Conservation (phyloP, 1,284 basidiomycete species). For the Malassezia vespertilionis region DNA sequence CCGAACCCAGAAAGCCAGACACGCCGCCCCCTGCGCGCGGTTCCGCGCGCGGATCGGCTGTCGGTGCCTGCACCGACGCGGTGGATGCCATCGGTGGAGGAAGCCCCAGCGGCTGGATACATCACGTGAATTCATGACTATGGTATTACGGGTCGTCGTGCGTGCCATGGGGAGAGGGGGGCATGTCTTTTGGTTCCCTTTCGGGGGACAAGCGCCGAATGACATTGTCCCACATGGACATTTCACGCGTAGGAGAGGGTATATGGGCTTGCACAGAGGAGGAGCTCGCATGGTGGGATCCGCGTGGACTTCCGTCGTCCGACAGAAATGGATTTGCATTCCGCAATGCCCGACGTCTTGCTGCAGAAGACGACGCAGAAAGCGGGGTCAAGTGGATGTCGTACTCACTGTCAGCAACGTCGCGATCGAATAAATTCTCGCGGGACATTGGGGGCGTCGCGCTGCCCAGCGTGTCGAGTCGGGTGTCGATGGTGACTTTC, state of each 20-base stretch:
- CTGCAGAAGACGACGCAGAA: background rate
- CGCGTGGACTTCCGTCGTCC: slow-evolving; percentile 2
- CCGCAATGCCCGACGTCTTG: slow-evolving; percentile 10
- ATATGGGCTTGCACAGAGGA: background rate
- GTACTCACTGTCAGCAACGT: slow-evolving; percentile 1
- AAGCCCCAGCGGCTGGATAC: too few species aligned
- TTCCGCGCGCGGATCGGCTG: too few species aligned
- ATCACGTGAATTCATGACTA: too few species aligned
- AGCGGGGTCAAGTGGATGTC: slow-evolving; percentile 6
- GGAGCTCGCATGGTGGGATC: background rate
- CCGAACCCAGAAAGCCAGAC: slow-evolving; percentile 1
- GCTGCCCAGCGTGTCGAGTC: background rate
- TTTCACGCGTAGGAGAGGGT: slow-evolving; percentile 6
- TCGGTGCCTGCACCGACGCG: too few species aligned
- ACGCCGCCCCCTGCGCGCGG: too few species aligned
- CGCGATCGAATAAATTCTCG: slow-evolving; percentile 3
- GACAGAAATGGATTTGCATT: background rate
- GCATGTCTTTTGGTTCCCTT: background rate
- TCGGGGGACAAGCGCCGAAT: slow-evolving; percentile 14
- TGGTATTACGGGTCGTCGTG: background rate
- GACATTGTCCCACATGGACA: slow-evolving; percentile 12
- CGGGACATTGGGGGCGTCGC: background rate
- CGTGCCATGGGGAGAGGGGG: background rate
- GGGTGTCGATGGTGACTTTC: background rate
- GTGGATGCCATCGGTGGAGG: too few species aligned